Conservation (phyloP, 257 asterid genomes). For the Solanum etuberosum region DNA sequence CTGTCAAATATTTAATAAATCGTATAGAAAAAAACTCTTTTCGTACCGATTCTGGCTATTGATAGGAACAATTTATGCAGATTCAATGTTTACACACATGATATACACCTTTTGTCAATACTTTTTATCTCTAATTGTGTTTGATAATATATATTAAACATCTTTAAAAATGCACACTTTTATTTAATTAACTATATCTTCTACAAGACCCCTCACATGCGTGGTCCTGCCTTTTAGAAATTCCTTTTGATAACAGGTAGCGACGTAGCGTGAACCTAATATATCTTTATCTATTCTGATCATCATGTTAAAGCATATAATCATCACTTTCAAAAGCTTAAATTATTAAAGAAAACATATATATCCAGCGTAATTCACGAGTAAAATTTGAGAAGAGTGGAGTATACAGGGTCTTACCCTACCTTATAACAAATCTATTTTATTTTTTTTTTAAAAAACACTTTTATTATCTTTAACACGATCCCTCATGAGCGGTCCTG, state of each 20-base stretch:
- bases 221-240: background rate
- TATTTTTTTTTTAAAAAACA: too few relatives aligned
- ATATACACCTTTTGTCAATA: background rate
- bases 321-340: too few relatives aligned
- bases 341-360: background rate
- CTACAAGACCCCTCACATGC: background rate
- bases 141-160: background rate
- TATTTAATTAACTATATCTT: background rate
- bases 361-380: too few relatives aligned
- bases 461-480: too few relatives aligned
- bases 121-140: background rate
- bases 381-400: too few relatives aligned
- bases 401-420: too few relatives aligned
- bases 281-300: background rate
- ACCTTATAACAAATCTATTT: too few relatives aligned
- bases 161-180: too few relatives aligned
- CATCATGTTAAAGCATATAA: background rate
- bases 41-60: background rate
- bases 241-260: background rate
- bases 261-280: background rate
- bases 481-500: background rate
- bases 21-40: too few relatives aligned
- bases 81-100: background rate
- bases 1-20: too few relatives aligned
- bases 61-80: background rate